These are phyloP conservation scores for Candida sojae DNA, from an alignment of 1,139 yeast genomes.

Conservation along the genomic window DNA sequence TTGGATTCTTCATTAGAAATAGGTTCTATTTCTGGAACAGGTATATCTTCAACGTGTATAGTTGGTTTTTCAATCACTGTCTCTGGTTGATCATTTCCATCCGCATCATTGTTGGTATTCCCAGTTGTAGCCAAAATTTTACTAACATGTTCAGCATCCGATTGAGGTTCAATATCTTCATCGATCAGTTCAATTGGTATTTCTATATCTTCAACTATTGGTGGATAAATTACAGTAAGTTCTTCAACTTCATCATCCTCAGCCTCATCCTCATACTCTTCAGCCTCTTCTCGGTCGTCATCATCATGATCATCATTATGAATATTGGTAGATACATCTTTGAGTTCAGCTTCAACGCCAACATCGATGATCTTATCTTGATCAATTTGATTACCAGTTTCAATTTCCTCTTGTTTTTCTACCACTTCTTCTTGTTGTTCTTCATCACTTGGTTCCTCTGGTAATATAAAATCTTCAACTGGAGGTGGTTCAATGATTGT, in stretches of 20 bases:
- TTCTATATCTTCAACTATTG: no score
- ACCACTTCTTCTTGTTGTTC: conserved; percentile 5
- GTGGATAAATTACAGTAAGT: no score
- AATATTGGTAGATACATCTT: neutral
- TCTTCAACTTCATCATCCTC: no score
- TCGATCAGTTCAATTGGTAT: no score
- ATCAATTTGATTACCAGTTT: neutral
- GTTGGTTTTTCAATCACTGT: no score
- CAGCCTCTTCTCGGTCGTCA: no score
- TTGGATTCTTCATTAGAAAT: neutral
- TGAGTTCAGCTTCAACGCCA: neutral
- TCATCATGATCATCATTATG: no score
- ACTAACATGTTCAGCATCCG: neutral
- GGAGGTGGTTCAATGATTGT: conserved; percentile 7
- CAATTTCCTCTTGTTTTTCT: neutral
- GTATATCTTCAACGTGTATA: neutral
- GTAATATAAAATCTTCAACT: conserved; percentile 1
- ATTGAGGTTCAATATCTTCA: neutral
- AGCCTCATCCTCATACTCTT: no score
- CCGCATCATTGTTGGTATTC: no score
- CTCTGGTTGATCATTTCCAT: no score
- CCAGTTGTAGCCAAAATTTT: no score
- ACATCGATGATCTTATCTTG: no score
- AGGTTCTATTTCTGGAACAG: conserved; percentile 2
- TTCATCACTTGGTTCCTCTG: neutral